Evolutionary conservation across 768 basidiomycete genomes (phyloP).

Genomic region (Panaeolus papilionaceus): DNA sequence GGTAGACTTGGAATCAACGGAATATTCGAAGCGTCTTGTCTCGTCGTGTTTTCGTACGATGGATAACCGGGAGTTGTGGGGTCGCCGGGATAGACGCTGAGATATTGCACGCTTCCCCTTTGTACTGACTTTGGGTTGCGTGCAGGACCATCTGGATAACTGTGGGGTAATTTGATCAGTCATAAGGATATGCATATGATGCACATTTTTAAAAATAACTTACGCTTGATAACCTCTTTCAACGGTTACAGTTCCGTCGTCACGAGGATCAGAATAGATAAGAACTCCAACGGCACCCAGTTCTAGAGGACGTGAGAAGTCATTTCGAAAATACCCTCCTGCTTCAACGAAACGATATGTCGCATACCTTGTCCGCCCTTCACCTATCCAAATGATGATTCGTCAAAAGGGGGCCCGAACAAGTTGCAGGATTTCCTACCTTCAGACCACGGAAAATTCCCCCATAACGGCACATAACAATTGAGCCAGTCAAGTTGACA

Average conservation of each 20-base stretch:
- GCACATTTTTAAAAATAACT: slow-evolving; percentile 1
- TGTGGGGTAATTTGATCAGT: slow-evolving; percentile 4
- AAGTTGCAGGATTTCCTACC: slow-evolving; percentile 39
- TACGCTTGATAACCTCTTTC: slow-evolving; percentile 72
- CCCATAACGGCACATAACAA: slow-evolving; percentile 81
- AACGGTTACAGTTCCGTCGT: slow-evolving; percentile 78
- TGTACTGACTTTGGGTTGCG: slow-evolving; percentile 85
- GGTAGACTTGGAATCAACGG: slow-evolving; percentile 88
- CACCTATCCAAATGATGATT: slow-evolving; percentile 49
- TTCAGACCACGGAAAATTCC: slow-evolving; percentile 85
- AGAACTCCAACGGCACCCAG: slow-evolving; percentile 76
- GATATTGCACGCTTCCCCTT: slow-evolving; percentile 80
- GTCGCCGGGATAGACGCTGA: slow-evolving; percentile 73
- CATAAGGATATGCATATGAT: neutral
- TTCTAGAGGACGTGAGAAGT: slow-evolving; percentile 32
- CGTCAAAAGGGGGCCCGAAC: neutral
- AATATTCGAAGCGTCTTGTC: slow-evolving; percentile 64
- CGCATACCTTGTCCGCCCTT: slow-evolving; percentile 68
- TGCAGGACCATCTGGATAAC: slow-evolving; percentile 85
- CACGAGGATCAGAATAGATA: slow-evolving; percentile 84
- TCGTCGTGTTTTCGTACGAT: slow-evolving; percentile 81
- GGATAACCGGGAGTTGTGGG: slow-evolving; percentile 90
- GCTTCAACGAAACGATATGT: neutral
- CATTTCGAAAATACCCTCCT: neutral
- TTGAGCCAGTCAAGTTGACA: slow-evolving; percentile 72